phyloP scores from a whole-genome alignment of 2,329 filamentous ascomycete species.

The Arthroderma sp. region DNA sequence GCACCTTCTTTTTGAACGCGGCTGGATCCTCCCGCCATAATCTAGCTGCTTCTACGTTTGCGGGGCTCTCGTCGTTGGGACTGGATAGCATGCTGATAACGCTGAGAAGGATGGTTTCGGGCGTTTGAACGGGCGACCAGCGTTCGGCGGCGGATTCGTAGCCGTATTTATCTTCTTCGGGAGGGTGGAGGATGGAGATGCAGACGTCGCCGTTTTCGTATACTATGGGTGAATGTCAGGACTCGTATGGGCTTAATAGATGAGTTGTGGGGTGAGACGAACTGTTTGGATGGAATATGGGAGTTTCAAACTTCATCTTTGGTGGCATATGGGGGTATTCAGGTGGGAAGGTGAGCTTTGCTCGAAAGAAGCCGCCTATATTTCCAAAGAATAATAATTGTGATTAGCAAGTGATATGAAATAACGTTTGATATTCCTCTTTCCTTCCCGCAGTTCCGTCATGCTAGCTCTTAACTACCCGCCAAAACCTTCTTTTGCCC shows the following conservation, averaged over 20 bases:
- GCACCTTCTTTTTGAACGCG: constrained; percentile 67
- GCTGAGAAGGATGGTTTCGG: constrained; percentile 82
- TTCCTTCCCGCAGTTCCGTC: too few relatives aligned
- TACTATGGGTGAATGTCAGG: constrained; percentile 34
- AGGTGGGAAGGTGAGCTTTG: constrained; percentile 65
- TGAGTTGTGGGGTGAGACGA: constrained; percentile 17
- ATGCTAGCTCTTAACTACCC: too few relatives aligned
- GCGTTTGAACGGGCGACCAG: constrained; percentile 89
- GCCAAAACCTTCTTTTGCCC: too few relatives aligned
- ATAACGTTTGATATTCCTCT: too few relatives aligned
- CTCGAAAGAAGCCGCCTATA: constrained; percentile 81
- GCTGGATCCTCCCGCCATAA: constrained; percentile 68
- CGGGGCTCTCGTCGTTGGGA: constrained; percentile 90
- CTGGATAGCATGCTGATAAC: constrained; percentile 86
- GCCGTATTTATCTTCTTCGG: constrained; percentile 84
- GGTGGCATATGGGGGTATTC: constrained; percentile 83
- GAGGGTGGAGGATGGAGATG: constrained; percentile 92
- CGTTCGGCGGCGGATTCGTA: constrained; percentile 85
- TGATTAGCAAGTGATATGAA: background rate
- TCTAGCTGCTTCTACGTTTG: constrained; percentile 85
- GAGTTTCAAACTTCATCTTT: constrained; percentile 70
- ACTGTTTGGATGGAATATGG: constrained; percentile 89
- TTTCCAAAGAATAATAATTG: background rate
- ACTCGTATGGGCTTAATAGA: too few relatives aligned
- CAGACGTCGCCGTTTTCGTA: constrained; percentile 80